Evolutionary conservation across 495 filamentous ascomycete species (phyloP), one percentile per base, ranked within the genome.

Genomic region (Penicillium herquei): DNA sequence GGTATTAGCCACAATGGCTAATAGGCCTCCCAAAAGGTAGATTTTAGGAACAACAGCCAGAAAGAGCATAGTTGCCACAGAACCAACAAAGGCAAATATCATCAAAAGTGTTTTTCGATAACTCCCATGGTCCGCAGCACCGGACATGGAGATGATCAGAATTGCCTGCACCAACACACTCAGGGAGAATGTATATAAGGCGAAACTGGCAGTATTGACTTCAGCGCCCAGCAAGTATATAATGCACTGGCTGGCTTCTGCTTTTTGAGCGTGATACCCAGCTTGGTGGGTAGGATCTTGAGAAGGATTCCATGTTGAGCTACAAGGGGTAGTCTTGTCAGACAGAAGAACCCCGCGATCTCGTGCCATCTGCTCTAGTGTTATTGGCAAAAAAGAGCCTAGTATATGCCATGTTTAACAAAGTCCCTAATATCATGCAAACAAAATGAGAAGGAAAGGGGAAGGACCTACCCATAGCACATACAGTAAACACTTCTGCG

Each of bases 381-480:
- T 89, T 44, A 98, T 94, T n/a, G 94, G 94, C 58, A 98, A 91
- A 71, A 98, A 98, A 33, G 91, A 96, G 53, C 88, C 91, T 91
- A 35, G 40, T 11, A 18, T 30, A 58, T 9, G 55, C 50, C 51
- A 30, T 39, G 43, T 48, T 39, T 18, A 21, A 41, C 34, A 35
- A 42, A 37, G 49, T 39, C 43, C 49, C 21, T 33, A 39, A 45
- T 26, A 26, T 26, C 4, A 26, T 26, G n/a, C 37, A 50, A n/a
- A 51, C 31, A 21, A 35, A 9, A n/a, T 30, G 35, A 47, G 52
- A 33, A 52, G 33, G 6, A 59, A 47, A 17, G 18, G 8, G 42
- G 6, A n/a, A 35, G 47, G 0, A 59, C 78, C 79, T 79, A 85
- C 92, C 93, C 68, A 88, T 80, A 10, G 84, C 85, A 69, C 94